Evolutionary conservation across 148 eudicot genomes (phyloP).

Genomic region (Chenopodium suecicum): DNA sequence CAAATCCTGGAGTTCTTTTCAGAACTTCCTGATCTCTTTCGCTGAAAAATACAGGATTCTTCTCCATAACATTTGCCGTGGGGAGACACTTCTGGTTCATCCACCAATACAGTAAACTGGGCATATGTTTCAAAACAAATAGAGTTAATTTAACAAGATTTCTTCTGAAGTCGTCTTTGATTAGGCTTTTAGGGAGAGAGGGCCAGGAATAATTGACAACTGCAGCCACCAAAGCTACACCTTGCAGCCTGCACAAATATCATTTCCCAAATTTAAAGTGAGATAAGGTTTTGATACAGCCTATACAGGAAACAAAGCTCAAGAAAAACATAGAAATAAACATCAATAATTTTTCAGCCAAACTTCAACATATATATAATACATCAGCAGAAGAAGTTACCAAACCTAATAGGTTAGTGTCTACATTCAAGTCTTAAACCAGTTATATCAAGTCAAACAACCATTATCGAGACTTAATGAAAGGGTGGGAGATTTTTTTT

Average conservation of each 20-base stretch:
- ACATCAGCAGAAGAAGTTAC: neutral
- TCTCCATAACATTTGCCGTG: conserved; percentile 49
- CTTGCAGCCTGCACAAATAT: conserved; percentile 54
- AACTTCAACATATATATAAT: neutral
- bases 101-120: conserved; percentile 75
- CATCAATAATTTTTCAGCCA: neutral
- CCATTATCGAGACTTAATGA: neutral
- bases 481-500: no score
- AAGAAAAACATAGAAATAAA: neutral
- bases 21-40: conserved; percentile 58
- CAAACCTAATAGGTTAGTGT: no score
- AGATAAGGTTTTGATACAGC: conserved; percentile 9
- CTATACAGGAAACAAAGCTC: neutral
- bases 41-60: conserved; percentile 51
- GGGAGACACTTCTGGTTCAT: conserved; percentile 67
- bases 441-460: neutral
- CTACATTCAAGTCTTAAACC: neutral
- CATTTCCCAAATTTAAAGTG: conserved; percentile 3
- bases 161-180: conserved; percentile 54
- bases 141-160: conserved; percentile 42
- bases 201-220: conserved; percentile 72
- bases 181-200: conserved; percentile 48
- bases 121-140: conserved; percentile 44
- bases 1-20: conserved; percentile 60
- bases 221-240: conserved; percentile 64